Base-by-base conservation (phyloP, 1,284 basidiomycete species). In the Farysia itapuensis region DNA sequence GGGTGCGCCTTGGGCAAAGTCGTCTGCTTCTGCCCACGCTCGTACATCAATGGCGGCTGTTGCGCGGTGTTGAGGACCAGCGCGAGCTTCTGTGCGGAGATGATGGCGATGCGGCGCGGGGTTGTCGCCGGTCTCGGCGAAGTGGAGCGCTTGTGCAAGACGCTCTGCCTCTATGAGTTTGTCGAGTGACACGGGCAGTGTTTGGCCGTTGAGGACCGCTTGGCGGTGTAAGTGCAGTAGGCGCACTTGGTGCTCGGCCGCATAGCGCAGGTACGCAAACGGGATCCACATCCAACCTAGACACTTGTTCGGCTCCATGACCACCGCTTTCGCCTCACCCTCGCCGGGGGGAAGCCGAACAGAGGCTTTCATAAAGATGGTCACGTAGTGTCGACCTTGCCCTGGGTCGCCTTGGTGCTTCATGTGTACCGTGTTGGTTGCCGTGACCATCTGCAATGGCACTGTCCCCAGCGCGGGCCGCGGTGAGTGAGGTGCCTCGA, bases 301-400 rank as follows among this genome's bases (percentile, higher is more conserved):
- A 35, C 73, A 74, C 40, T 72, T 74, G 9, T 49, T 63, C 0
- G 72, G 67, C 37, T 75, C 70, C 35, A 63, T 60, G 28, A 74
- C 59, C 48, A 61, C 39, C 14, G 38, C 30, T 22, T 37, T 12
- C 3, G 44, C 52, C 11, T 31, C 5, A 8, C 43, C 28, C 24
- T 44, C 18, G 11, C 31, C 35, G 32, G 32, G 15, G 30, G 54
- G 35, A 34, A 23, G 18, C 33, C 49, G 26, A 14, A 64, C 53
- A 14, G 38, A 46, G 16, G 57, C 64, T 16, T 45, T 64, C 50
- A 74, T 59, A 35, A 75, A 77, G 23, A 77, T 60, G 20, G 74
- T 77, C 29, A 77, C 60, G 35, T 77, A 77, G 50, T 77, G 74
- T 40, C 67, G 71, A 3, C 40, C 49, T 1, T 54, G 41, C 2